Base-by-base conservation (phyloP, 805 yeast genomes). In the Candida mattraensis region DNA sequence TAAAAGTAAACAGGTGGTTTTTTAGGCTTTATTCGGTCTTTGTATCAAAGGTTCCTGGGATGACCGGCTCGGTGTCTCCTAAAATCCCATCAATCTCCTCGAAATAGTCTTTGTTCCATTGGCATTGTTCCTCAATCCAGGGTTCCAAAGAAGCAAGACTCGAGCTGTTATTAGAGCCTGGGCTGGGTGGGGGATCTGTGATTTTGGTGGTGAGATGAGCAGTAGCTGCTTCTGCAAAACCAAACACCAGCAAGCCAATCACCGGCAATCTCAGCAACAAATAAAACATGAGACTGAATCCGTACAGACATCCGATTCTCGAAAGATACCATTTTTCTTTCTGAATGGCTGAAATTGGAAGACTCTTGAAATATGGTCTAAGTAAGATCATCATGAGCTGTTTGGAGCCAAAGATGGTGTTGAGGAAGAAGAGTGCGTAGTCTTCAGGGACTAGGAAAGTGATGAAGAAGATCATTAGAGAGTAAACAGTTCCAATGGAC, bases 151-250 rank as follows among this genome's bases (percentile, higher is more conserved):
- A 23, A 12, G 18, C 30, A 23, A 34, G 10, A 18, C 18, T 37
- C 24, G 17, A 32, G 22, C 28, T 23, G 17, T 18, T 5, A 10
- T 23, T 37, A 12, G 20, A 24, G 8, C 22, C 18, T 8, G 38
- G 11, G 5, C 20, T 8, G 6, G 73, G 73, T 2, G 62, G 58
- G 0, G 75, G 72, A 36, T 72, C 78, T 1, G 78, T 61, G 11
- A 78, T 60, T 48, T 74, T 74, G 5, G 82, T 71, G 26, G 77
- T 53, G 24, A 78, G 54, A 45, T 72, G 74, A 2, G 80, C 83
- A 14, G 72, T 63, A 18, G 72, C 66, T 3, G 76, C 67, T 50
- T 75, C 72, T 2, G 80, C 81, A 28, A 76, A 54, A 11, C 77
- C 76, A 43, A 72, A 73, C 14, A 70, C 58, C 10, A 76, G 47